These are phyloP conservation scores for Yarrowia deformans DNA, from an alignment of 805 yeast species.

Conservation along the genomic window DNA sequence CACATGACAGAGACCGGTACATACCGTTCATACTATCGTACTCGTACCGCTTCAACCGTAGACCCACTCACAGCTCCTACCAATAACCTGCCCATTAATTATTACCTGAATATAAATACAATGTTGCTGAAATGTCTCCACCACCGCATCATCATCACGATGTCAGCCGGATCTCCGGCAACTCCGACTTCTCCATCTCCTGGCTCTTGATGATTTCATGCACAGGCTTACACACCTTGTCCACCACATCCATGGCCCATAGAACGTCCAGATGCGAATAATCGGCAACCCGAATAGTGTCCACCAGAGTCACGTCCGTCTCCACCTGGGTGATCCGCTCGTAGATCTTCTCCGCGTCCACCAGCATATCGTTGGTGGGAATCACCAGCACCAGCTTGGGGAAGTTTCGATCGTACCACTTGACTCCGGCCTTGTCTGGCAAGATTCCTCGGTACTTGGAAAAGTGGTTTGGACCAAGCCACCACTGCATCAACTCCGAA, in stretches of 20 bases:
- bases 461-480: constrained; percentile 69
- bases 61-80: too few species aligned
- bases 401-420: constrained; percentile 53
- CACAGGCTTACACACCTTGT: constrained; percentile 63
- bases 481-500: constrained; percentile 87
- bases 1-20: too few species aligned
- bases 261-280: constrained; percentile 90
- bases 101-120: constrained; percentile 28
- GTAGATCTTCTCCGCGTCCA: constrained; percentile 72
- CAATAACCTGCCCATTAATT: neutral
- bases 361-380: constrained; percentile 78
- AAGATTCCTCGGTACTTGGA: constrained; percentile 60
- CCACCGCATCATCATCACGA: neutral
- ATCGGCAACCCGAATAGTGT: constrained; percentile 57
- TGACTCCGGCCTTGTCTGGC: constrained; percentile 57
- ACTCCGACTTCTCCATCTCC: constrained; percentile 26
- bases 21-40: too few species aligned
- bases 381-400: constrained; percentile 72
- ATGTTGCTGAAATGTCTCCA: neutral
- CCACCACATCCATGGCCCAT: constrained; percentile 85
- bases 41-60: too few species aligned
- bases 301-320: constrained; percentile 53
- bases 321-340: constrained; percentile 60
- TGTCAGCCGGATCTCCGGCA: constrained; percentile 15
- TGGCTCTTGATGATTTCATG: constrained; percentile 46